Percentiles rank a stretch among this genome's conserved stretches.
Evolutionary conservation across 148 eudicot genomes (phyloP).

Genomic region (Tetragonia tetragonoides): DNA sequence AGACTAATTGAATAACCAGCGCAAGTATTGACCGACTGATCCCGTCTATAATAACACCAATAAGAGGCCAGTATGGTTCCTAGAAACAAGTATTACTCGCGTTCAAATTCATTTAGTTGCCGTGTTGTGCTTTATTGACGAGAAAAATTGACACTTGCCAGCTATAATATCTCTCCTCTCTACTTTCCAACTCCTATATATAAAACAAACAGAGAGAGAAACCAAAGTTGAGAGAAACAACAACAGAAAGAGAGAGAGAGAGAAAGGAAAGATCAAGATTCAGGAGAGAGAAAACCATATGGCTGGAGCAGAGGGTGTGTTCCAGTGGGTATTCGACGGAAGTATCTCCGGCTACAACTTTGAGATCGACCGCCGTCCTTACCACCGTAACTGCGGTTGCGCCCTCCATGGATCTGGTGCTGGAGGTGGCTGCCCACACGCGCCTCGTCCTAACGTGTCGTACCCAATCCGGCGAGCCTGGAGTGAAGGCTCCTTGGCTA

Average conservation of each 20-base stretch:
- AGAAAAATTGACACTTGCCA: background rate
- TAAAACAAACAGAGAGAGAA: no score
- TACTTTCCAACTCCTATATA: background rate
- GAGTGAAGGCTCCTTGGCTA: constrained; percentile 20
- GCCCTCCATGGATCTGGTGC: constrained; percentile 31
- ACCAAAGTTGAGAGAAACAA: no score
- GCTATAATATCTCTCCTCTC: background rate
- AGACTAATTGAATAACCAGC: no score
- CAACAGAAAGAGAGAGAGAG: no score
- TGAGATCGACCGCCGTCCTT: constrained; percentile 40
- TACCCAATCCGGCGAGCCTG: constrained; percentile 18
- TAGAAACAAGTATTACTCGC: background rate
- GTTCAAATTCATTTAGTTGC: background rate
- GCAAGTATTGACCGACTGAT: no score
- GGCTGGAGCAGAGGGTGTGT: constrained; percentile 26
- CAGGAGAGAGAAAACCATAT: constrained; percentile 21
- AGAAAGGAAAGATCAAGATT: background rate
- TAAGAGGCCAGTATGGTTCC: no score
- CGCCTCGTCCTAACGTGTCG: background rate
- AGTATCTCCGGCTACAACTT: constrained; percentile 37
- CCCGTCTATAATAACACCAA: no score
- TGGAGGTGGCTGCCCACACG: constrained; percentile 6
- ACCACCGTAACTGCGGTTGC: constrained; percentile 44
- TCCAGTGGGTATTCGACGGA: constrained; percentile 31
- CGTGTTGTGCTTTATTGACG: background rate